Percentiles rank a stretch among this genome's conserved stretches.
phyloP scores from a whole-genome alignment of 1,284 basidiomycete genomes.

The Ganoderma resinaceum region DNA sequence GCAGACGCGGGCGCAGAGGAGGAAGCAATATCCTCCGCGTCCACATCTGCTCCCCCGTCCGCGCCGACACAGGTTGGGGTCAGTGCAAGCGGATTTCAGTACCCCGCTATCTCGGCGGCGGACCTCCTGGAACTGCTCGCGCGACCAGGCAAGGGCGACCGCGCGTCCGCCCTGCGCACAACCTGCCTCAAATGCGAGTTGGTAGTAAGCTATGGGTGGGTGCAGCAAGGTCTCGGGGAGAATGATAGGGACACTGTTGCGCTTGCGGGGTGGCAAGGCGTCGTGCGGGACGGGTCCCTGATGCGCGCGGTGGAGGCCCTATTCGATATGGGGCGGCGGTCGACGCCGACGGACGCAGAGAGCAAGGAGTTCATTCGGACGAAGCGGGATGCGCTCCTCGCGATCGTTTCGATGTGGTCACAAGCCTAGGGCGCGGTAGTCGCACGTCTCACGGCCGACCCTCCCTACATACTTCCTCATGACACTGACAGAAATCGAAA shows the following conservation, averaged over 20 bases:
- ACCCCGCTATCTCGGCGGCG: slow-evolving; percentile 32
- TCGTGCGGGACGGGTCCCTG: slow-evolving; percentile 44
- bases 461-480: neutral
- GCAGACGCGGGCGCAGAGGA: slow-evolving; percentile 6
- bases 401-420: slow-evolving; percentile 29
- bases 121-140: slow-evolving; percentile 48
- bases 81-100: slow-evolving; percentile 32
- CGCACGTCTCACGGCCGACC: neutral
- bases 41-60: slow-evolving; percentile 7
- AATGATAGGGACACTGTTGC: slow-evolving; percentile 50
- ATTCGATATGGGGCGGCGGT: slow-evolving; percentile 32
- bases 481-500: neutral
- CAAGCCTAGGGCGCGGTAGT: neutral
- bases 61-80: slow-evolving; percentile 13
- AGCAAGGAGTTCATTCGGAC: slow-evolving; percentile 20
- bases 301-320: slow-evolving; percentile 41
- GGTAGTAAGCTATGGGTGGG: slow-evolving; percentile 51
- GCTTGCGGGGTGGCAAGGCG: slow-evolving; percentile 52
- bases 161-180: slow-evolving; percentile 20
- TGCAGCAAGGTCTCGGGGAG: slow-evolving; percentile 44
- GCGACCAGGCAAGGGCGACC: slow-evolving; percentile 26
- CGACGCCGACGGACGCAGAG: slow-evolving; percentile 15
- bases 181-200: slow-evolving; percentile 54
- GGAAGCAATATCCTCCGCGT: neutral
- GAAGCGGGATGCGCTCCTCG: slow-evolving; percentile 27